phyloP scores from a whole-genome alignment of 805 yeast species.

The Starmerella bacillaris region DNA sequence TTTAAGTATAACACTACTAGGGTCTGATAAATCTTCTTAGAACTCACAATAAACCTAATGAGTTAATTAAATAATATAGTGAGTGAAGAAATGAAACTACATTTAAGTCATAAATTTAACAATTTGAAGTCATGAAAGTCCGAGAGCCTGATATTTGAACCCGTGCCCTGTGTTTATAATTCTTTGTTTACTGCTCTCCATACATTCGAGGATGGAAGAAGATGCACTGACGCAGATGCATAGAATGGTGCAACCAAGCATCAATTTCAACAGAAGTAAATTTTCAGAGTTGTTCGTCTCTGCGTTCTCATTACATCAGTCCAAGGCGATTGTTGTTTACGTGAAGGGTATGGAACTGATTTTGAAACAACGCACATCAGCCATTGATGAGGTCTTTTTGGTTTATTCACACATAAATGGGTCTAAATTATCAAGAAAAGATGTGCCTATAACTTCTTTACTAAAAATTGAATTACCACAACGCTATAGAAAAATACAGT shows the following conservation, averaged over 20 bases:
- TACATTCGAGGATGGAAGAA: neutral
- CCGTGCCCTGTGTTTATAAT: neutral
- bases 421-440: neutral
- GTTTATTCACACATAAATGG: neutral
- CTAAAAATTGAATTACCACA: neutral
- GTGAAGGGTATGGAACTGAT: slow-evolving; percentile 2
- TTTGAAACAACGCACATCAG: slow-evolving; percentile 1
- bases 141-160: too few relatives aligned
- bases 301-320: neutral
- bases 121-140: too few relatives aligned
- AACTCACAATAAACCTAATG: too few relatives aligned
- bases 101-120: too few relatives aligned
- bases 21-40: too few relatives aligned
- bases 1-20: too few relatives aligned
- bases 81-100: too few relatives aligned
- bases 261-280: neutral
- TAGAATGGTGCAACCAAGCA: neutral
- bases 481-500: neutral
- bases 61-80: too few relatives aligned
- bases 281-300: neutral
- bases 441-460: neutral
- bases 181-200: neutral
- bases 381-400: slow-evolving; percentile 1
- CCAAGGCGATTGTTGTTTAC: neutral
- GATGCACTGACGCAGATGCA: slow-evolving; percentile 2